A percentile compares a stretch with the other conserved stretches of the same genome.
Evolutionary conservation across 1,284 basidiomycete genomes (phyloP).

Genomic region (Austroboletus niveus): DNA sequence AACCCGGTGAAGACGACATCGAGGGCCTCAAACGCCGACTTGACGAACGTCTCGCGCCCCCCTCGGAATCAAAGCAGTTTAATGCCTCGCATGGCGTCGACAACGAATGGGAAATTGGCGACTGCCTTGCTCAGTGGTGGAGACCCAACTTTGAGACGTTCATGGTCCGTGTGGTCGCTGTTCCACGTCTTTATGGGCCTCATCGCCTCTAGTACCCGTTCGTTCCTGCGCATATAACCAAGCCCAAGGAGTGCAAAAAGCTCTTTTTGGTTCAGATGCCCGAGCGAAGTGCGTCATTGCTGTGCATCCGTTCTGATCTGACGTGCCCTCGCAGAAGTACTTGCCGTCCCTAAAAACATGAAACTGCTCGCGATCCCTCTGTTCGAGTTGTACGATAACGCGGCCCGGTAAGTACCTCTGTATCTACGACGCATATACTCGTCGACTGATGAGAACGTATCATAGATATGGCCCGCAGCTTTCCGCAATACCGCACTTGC

Average conservation of each 20-base stretch:
- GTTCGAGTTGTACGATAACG: conserved; percentile 97
- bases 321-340: conserved; percentile 64
- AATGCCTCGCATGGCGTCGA: conserved; percentile 71
- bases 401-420: conserved; percentile 61
- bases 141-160: conserved; percentile 97
- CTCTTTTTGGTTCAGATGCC: conserved; percentile 95
- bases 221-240: conserved; percentile 93
- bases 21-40: conserved; percentile 86
- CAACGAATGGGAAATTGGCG: conserved; percentile 93
- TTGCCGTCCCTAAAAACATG: conserved; percentile 98
- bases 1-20: conserved; percentile 91
- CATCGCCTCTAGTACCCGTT: conserved; percentile 80
- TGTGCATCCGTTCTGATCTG: background rate
- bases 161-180: conserved; percentile 66
- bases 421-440: background rate
- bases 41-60: conserved; percentile 86
- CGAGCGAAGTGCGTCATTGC: conserved; percentile 68
- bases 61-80: conserved; percentile 61
- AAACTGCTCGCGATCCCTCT: conserved; percentile 94
- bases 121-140: conserved; percentile 96
- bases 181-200: background rate
- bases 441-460: background rate
- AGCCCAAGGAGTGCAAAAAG: conserved; percentile 98
- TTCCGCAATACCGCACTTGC: conserved; percentile 89
- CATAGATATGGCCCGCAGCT: conserved; percentile 67